These are phyloP conservation scores for Cutaneotrichosporon sp. DNA, from an alignment of 1,284 basidiomycete species.

Conservation along the genomic window DNA sequence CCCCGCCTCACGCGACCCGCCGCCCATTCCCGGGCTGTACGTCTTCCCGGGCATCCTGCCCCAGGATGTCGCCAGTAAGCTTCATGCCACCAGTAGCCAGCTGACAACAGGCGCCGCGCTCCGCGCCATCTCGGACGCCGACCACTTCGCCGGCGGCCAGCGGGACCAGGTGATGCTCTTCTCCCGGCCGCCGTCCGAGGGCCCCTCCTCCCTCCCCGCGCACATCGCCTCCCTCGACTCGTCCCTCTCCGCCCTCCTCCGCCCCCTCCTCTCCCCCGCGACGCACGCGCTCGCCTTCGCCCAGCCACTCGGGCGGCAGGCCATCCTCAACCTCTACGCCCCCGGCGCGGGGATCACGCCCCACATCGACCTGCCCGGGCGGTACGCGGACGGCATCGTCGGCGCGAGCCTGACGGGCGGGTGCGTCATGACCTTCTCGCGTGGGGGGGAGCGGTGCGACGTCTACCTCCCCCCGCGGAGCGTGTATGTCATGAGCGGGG, in stretches of 20 bases:
- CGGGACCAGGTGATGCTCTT: conserved; percentile 55
- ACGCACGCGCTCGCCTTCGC: conserved; percentile 24
- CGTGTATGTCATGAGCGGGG: conserved; percentile 51
- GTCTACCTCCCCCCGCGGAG: conserved; percentile 54
- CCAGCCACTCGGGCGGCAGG: conserved; percentile 42
- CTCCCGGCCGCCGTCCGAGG: conserved; percentile 15
- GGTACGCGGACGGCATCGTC: conserved; percentile 55
- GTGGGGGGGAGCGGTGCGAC: conserved; percentile 16
- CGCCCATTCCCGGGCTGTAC: conserved; percentile 23
- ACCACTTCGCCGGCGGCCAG: conserved; percentile 45
- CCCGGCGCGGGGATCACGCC: conserved; percentile 54
- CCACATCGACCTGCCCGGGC: conserved; percentile 55
- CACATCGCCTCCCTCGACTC: conserved; percentile 29
- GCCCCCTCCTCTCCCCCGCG: conserved; percentile 12
- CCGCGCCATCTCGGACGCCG: conserved; percentile 30
- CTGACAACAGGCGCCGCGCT: conserved; percentile 28
- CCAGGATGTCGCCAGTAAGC: conserved; percentile 15
- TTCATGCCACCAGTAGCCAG: too few species aligned
- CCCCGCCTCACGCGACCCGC: conserved; percentile 5
- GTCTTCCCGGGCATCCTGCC: conserved; percentile 24
- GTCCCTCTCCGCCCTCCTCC: conserved; percentile 22
- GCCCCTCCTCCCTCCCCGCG: conserved; percentile 25
- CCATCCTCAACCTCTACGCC: conserved; percentile 57
- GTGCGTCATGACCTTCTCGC: conserved; percentile 39
- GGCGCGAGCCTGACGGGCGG: conserved; percentile 48